Evolutionary conservation across 129 eudicot species (phyloP), one percentile per base, ranked within the genome.

Genomic region (Oenanthe sinensis): DNA sequence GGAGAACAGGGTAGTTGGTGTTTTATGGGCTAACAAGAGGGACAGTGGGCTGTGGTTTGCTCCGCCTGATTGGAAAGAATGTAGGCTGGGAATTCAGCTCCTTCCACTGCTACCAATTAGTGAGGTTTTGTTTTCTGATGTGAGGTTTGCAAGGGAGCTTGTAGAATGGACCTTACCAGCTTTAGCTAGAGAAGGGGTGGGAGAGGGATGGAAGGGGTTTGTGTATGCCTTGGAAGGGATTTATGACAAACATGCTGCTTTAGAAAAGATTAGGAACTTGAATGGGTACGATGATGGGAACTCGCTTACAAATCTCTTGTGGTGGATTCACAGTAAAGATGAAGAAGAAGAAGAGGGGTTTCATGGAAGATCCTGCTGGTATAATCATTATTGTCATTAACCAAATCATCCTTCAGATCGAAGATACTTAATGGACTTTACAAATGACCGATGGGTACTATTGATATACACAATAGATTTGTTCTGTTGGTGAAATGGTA

Each of bases 31-130:
- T n/a, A 91, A 71, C 79, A 91, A 91, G 75, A 84, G 98, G 80
- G 96, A 91, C 79, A 94, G 98, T 63, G 91, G 90, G n/a, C 90
- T 94, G 20, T 94, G 98, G 98, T 94, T 91, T 88, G 98, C 98
- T 43, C 97, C 98, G 0, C 78, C 97, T 4, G 96, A 88, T 0
- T 90, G 97, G 96, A 88, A 37, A 69, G 98, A 94, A 45, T 86
- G 90, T 40, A 78, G 98, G 86, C 78, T 91, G 1, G 98, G 98
- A 48, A 94, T 94, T 81, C 96, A 94, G 54, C 84, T 89, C 52
- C 83, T 94, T 75, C 98, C 97, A 2, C 20, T 94, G 77, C 65
- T 86, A 81, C 98, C 98, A 6, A 84, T 94, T 2, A 83, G 96
- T 4, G 97, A 94, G 81, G 86, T 73, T 69, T 75, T 94, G 81